Base-by-base conservation (phyloP, 2,329 filamentous ascomycete genomes). In the Trichophyton simii region DNA sequence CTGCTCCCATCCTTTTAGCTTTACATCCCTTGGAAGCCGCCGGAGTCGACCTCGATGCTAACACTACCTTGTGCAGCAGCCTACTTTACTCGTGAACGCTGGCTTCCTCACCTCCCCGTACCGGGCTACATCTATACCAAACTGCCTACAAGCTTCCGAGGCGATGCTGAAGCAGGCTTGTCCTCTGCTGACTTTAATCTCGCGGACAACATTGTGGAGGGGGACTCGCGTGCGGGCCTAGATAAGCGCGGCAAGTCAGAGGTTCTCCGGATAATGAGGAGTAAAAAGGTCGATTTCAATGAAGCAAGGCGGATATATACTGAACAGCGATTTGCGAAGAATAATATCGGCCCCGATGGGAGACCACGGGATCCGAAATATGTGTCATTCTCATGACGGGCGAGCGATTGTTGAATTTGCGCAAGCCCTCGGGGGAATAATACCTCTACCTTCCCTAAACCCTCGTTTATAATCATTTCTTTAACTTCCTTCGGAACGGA, bases 331-430 rank as follows among this genome's bases (percentile, higher is more conserved):
- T 96, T 99, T 76, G 85, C 84, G 72, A 90, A 86, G 72, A 89
- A 95, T 69, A 88, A 89, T 59, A 96, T 99, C 72, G 90, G 86
- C 0, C 82, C 88, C 3, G 94, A 99, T 74, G 94, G 94, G 3
- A 78, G 86, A 68, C 94, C 94, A 64, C 82, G 85, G 71, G 92
- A 97, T 78, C 91, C 91, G 64, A 96, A 96, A 78, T 95, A 96
- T 72, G 91, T 97, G 63, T 95, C 89, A 72, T 97, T 97, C 75
- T 89, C 86, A 63, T 88, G 71, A 81, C 18, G 18, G 38, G 54
- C 15, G 6, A 20, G 18, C 41, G 18, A 18, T 2, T 15, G 41
- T 44, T 5, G n/a, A 38, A 38, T 38, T 13, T 38, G 34, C 34
- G 34, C 34, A 38, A 13, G 8, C 34, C 34, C 34, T 38, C 34